These are phyloP conservation scores for Dothidotthia symphoricarpi DNA, from an alignment of 2,329 filamentous ascomycete species.

Conservation along the genomic window DNA sequence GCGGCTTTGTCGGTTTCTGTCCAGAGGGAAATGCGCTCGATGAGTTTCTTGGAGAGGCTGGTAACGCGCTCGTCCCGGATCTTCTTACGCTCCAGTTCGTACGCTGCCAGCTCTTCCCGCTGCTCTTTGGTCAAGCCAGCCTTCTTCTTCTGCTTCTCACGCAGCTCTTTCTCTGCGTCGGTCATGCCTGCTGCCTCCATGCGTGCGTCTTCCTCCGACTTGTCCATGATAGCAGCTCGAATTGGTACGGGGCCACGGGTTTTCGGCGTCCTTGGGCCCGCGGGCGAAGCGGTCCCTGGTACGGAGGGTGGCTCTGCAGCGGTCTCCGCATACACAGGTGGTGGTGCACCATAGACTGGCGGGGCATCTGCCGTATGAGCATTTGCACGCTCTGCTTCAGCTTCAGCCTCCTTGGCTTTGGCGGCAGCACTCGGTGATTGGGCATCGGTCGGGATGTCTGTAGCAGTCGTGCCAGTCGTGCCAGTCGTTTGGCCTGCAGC, in stretches of 20 bases:
- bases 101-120: constrained; percentile 83
- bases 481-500: too few relatives aligned
- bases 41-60: constrained; percentile 76
- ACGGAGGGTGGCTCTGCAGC: constrained; percentile 29
- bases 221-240: constrained; percentile 84
- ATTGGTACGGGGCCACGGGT: constrained; percentile 60
- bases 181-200: constrained; percentile 64
- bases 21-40: constrained; percentile 90
- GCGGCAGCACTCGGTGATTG: constrained; percentile 35
- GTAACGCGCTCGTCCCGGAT: constrained; percentile 88
- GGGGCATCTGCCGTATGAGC: constrained; percentile 30
- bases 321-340: constrained; percentile 49
- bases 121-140: constrained; percentile 85
- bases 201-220: constrained; percentile 73
- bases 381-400: constrained; percentile 44
- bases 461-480: constrained; percentile 9
- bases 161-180: constrained; percentile 71
- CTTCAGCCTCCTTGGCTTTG: constrained; percentile 44
- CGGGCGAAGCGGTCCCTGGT: constrained; percentile 29
- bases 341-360: constrained; percentile 42
- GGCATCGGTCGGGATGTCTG: constrained; percentile 8
- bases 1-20: constrained; percentile 89
- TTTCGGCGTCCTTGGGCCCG: constrained; percentile 52
- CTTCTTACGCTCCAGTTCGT: constrained; percentile 78
- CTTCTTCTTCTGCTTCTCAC: constrained; percentile 87